Conservation (phyloP, 257 asterid genomes). For the Solanum chiquidenum region DNA sequence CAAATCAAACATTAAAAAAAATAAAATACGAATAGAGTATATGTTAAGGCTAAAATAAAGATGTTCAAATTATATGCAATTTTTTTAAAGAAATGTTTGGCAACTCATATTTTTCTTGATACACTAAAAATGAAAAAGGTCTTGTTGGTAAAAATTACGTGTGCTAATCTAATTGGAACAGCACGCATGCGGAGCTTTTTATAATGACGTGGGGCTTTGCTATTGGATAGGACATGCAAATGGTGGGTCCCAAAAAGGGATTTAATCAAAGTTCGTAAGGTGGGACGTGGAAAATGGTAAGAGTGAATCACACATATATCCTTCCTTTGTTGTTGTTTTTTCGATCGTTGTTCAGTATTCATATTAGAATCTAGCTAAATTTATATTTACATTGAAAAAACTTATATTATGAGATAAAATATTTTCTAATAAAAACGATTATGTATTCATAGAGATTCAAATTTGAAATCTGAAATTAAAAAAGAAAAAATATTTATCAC, state of each 20-base stretch:
- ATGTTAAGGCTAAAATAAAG: too few species aligned
- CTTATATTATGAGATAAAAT: too few species aligned
- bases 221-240: neutral
- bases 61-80: neutral
- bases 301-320: neutral
- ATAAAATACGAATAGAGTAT: too few species aligned
- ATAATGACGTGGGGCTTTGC: neutral
- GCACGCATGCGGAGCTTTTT: neutral
- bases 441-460: fast-evolving
- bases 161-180: neutral
- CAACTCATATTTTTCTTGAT: neutral
- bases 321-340: neutral
- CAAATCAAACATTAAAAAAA: too few species aligned
- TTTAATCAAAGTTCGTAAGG: neutral
- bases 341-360: fast-evolving
- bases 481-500: neutral
- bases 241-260: neutral
- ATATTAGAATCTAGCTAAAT: too few species aligned
- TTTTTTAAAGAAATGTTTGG: too few species aligned
- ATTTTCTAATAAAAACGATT: fast-evolving
- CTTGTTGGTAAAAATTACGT: neutral
- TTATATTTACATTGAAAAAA: too few species aligned
- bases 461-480: neutral
- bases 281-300: slow-evolving; percentile 38
- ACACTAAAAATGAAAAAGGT: neutral